phyloP scores from a whole-genome alignment of 2,329 filamentous ascomycete species.

The Cordyceps tenuipes region DNA sequence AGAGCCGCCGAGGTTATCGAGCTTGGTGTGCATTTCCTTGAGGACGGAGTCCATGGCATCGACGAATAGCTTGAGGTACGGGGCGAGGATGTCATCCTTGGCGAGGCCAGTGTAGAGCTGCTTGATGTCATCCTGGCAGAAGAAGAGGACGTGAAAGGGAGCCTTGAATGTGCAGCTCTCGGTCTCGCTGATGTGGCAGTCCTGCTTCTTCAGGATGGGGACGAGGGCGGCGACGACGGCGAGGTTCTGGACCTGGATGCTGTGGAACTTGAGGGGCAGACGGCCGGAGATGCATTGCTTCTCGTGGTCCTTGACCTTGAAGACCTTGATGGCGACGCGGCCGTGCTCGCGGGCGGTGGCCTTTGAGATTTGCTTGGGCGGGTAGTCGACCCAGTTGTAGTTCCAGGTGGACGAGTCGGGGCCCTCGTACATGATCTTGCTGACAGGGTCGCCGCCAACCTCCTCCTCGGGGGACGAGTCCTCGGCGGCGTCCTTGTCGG shows the following conservation, averaged over 20 bases:
- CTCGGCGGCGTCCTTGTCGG: conserved; percentile 13
- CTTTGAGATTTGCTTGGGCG: conserved; percentile 35
- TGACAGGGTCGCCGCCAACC: conserved; percentile 21
- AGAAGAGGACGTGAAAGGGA: conserved; percentile 36
- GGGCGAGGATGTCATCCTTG: conserved; percentile 22
- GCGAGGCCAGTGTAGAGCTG: conserved; percentile 22
- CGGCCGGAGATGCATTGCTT: conserved; percentile 32
- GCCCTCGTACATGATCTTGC: conserved; percentile 35
- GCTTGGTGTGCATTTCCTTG: conserved; percentile 28
- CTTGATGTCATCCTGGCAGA: conserved; percentile 34
- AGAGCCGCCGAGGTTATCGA: conserved; percentile 26
- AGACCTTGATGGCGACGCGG: conserved; percentile 36
- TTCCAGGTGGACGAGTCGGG: conserved; percentile 16
- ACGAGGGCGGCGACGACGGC: conserved; percentile 33
- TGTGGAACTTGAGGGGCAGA: conserved; percentile 31
- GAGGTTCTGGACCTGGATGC: conserved; percentile 35
- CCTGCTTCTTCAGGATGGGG: conserved; percentile 34
- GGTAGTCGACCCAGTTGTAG: conserved; percentile 33
- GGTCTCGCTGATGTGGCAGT: conserved; percentile 28
- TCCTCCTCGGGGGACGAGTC: conserved; percentile 14
- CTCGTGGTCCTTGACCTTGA: conserved; percentile 35
- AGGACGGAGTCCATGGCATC: conserved; percentile 36
- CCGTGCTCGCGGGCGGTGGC: conserved; percentile 27
- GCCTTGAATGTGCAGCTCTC: conserved; percentile 28
- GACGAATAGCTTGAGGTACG: conserved; percentile 33